Base-by-base conservation (phyloP, 2,329 filamentous ascomycete genomes). In the Hymenoscyphus albidus region DNA sequence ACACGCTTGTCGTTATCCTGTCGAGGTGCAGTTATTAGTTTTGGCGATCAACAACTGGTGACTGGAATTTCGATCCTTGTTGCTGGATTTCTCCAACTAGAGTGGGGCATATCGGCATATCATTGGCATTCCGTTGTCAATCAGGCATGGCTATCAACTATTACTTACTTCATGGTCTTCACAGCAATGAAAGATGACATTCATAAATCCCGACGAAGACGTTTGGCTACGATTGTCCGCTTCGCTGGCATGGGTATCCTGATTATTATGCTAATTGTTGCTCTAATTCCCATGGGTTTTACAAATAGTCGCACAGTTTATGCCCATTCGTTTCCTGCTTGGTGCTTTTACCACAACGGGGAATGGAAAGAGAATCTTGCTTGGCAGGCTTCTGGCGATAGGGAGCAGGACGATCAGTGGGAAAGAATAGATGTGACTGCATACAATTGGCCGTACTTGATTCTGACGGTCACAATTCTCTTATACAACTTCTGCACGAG, bases 101-200 rank as follows among this genome's bases (percentile, higher is more conserved):
- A 62, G 35, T n/a, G 56, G 1, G 59, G 59, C 1, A 13, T 62
- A 12, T 1, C 14, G 1, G 5, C 42, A 22, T 62, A 62, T 10
- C 59, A 62, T 42, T 62, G 59, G 59, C 5, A 38, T 5, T 48
- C 32, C 2, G 32, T 62, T 16, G 44, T 55, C 2, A 62, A 62
- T 18, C 44, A 55, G 2, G 51, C 51, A 3, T 62, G 35, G 44
- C 40, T 62, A 0, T 62, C 59, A 5, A 38, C 59, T 10, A 18
- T 56, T 0, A 62, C 59, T 6, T 32, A 55, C 22, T 22, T 22
- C 22, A 22, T 22, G 22, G 22, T 12, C n/a, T 62, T 62, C 4
- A 56, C 51, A 6, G 44, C 12, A 1, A 38, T 56, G 42, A 7
- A 12, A 12, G 44, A 48, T 48, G 44, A 48, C 1, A 6, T 48